phyloP scores from a whole-genome alignment of 202 grass and related monocot genomes.

The Tripidium arundinaceum region DNA sequence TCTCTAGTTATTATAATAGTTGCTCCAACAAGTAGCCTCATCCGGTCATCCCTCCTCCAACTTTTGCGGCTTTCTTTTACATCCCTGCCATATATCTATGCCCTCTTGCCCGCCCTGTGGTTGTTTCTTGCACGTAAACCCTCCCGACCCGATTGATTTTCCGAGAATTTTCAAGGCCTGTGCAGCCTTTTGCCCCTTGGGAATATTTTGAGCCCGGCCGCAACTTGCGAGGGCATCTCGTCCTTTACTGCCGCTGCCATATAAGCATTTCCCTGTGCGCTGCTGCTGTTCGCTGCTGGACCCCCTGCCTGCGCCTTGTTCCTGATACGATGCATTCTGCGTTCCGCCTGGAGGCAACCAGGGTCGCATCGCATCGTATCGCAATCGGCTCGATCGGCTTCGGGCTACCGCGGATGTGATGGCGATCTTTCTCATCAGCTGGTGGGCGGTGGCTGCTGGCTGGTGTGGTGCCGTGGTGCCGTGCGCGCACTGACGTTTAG shows the following conservation, averaged over 20 bases:
- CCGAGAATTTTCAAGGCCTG: neutral
- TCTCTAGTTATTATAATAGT: neutral
- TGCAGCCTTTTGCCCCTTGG: neutral
- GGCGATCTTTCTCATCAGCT: neutral
- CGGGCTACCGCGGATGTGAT: neutral
- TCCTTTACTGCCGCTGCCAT: neutral
- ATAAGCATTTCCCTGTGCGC: neutral
- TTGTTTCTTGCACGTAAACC: slow-evolving; percentile 36
- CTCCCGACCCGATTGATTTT: neutral
- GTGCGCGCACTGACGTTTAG: slow-evolving; percentile 6
- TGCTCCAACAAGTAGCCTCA: neutral
- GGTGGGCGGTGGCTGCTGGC: no score
- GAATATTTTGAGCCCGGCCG: slow-evolving; percentile 32
- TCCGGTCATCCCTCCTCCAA: neutral
- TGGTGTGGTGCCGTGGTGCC: neutral
- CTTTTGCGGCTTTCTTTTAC: slow-evolving; percentile 26
- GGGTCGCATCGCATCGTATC: neutral
- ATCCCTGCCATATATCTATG: neutral
- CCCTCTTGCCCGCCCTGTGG: neutral
- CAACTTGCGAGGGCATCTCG: slow-evolving; percentile 26
- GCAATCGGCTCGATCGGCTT: neutral
- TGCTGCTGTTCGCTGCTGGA: neutral
- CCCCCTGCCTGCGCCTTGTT: neutral
- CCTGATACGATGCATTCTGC: neutral
- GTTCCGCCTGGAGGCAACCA: neutral